These are phyloP conservation scores for Metschnikowia lochheadii DNA, from an alignment of 805 yeast species.

Conservation along the genomic window DNA sequence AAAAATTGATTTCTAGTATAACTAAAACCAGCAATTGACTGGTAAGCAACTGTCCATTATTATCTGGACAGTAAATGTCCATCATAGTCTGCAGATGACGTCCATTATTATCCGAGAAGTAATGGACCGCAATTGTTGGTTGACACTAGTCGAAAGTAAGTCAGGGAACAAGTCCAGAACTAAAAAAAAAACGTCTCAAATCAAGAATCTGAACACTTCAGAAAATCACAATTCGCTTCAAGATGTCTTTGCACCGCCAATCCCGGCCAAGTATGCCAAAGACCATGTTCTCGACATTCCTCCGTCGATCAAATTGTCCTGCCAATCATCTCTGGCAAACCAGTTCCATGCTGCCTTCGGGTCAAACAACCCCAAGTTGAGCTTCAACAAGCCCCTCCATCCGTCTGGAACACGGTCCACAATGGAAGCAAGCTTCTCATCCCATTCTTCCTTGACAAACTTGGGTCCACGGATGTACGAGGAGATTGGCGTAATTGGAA, in stretches of 20 bases:
- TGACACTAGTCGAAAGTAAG: too few species aligned
- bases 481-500: conserved; percentile 68
- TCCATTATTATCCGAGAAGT: too few species aligned
- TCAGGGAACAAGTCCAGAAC: too few species aligned
- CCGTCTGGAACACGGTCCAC: conserved; percentile 54
- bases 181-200: neutral
- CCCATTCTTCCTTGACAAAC: conserved; percentile 66
- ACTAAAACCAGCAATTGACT: too few species aligned
- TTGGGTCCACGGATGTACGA: conserved; percentile 51
- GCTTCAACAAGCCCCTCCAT: conserved; percentile 69
- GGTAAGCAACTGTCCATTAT: too few species aligned
- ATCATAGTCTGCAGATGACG: too few species aligned
- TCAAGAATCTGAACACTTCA: neutral
- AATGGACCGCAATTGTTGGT: too few species aligned
- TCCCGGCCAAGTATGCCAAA: conserved; percentile 65
- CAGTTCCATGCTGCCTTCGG: conserved; percentile 49
- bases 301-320: conserved; percentile 57
- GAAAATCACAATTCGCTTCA: neutral
- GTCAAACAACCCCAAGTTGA: conserved; percentile 71
- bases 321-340: conserved; percentile 49
- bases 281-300: conserved; percentile 91
- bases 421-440: conserved; percentile 41
- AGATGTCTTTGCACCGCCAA: conserved; percentile 21
- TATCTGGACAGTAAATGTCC: too few species aligned
- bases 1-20: too few species aligned